Evolutionary conservation across 169 alveolate species (phyloP).

Genomic region (Plasmodium fragile): DNA sequence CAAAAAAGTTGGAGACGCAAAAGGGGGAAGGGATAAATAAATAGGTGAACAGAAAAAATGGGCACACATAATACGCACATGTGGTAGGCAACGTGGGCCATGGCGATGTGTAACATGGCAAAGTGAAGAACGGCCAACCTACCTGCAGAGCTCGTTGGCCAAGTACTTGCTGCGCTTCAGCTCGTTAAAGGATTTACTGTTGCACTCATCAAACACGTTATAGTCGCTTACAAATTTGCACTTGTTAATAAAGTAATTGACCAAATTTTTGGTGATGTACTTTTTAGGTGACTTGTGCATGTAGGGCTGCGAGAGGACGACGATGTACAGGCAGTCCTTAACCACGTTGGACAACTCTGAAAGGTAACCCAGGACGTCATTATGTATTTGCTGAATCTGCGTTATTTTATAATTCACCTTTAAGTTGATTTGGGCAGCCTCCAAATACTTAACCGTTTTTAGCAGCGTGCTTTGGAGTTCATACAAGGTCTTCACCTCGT

Average conservation of each 20-base stretch:
- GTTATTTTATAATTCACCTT: constrained; percentile 57
- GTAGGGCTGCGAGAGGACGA: constrained; percentile 60
- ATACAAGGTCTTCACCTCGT: constrained; percentile 54
- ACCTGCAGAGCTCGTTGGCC: neutral
- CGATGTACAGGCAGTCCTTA: constrained; percentile 31
- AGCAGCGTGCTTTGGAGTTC: constrained; percentile 36
- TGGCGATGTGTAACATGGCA: too few relatives aligned
- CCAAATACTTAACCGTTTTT: constrained; percentile 55
- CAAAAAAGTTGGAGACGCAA: neutral
- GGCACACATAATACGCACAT: neutral
- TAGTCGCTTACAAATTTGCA: constrained; percentile 45
- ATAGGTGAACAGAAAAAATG: neutral
- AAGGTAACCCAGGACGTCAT: constrained; percentile 25
- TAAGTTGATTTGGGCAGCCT: constrained; percentile 36
- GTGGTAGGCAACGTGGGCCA: too few relatives aligned
- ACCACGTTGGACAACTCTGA: constrained; percentile 37
- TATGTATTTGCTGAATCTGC: constrained; percentile 46
- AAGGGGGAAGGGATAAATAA: neutral
- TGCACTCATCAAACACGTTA: constrained; percentile 30
- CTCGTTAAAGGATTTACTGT: constrained; percentile 17
- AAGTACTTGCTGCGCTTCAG: constrained; percentile 23
- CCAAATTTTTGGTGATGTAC: constrained; percentile 37
- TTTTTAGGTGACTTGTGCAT: constrained; percentile 56
- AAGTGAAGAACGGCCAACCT: neutral
- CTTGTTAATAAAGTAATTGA: constrained; percentile 50